Evolutionary conservation across 352 stramenopile genomes (phyloP).

Genomic region (Blastocystis sp.): DNA sequence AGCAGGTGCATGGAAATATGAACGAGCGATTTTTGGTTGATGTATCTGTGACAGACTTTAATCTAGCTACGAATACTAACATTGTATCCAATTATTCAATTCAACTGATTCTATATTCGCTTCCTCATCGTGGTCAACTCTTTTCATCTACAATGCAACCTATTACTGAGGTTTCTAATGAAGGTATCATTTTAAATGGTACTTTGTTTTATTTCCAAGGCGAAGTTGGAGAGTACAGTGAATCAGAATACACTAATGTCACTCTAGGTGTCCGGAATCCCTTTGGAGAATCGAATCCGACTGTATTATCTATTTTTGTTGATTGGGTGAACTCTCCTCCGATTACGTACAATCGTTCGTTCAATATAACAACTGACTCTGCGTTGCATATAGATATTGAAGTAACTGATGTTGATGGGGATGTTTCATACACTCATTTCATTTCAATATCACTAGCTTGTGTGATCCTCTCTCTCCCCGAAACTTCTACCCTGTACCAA

Average conservation of each 20-base stretch:
- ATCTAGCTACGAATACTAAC: slow-evolving; percentile 10
- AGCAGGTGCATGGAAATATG: neutral
- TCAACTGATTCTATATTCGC: neutral
- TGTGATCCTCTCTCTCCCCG: neutral
- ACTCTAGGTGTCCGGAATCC: neutral
- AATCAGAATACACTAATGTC: neutral
- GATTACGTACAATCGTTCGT: neutral
- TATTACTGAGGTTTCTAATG: neutral
- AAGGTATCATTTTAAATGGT: neutral
- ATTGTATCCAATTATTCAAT: neutral
- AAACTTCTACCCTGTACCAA: neutral
- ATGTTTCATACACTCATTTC: slow-evolving; percentile 18
- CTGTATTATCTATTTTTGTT: neutral
- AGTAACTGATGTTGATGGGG: slow-evolving; percentile 9
- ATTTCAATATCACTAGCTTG: neutral
- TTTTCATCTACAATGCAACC: neutral
- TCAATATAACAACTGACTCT: neutral
- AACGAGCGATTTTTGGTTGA: neutral
- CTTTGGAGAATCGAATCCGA: neutral
- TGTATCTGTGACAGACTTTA: slow-evolving; percentile 5
- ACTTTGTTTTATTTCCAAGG: neutral
- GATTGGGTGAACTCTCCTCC: slow-evolving; percentile 30
- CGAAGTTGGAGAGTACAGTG: neutral
- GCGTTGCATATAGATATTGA: neutral
- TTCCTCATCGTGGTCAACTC: neutral